Evolutionary conservation across 169 alveolate species (phyloP).

Genomic region (Pseudocohnilembus persalinus): DNA sequence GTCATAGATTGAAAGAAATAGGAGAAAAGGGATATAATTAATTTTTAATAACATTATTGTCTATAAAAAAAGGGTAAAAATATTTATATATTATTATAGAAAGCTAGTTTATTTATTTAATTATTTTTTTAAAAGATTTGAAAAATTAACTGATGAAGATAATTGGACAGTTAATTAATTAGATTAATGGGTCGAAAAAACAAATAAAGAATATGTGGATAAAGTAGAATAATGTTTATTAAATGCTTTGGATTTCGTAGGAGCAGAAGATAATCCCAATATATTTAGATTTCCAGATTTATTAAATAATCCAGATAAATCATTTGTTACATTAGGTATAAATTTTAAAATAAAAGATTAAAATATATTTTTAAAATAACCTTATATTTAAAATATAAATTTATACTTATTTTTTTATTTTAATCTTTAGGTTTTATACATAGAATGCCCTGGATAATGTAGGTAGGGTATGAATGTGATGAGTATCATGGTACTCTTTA

Average conservation of each 20-base stretch:
- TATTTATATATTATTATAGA: neutral
- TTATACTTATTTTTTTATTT: neutral
- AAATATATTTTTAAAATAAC: too few relatives aligned
- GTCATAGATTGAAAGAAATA: constrained; percentile 10
- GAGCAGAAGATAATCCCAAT: constrained; percentile 17
- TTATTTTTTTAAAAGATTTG: neutral
- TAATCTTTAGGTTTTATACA: constrained; percentile 8
- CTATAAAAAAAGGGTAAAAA: constrained; percentile 17
- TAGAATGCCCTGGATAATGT: constrained; percentile 33
- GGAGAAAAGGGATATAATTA: constrained; percentile 26
- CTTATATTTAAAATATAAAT: too few relatives aligned
- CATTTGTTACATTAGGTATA: constrained; percentile 3
- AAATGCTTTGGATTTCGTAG: constrained; percentile 38
- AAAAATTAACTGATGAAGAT: constrained; percentile 24
- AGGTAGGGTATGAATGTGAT: neutral
- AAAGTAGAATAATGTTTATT: constrained; percentile 42
- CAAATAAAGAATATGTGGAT: constrained; percentile 32
- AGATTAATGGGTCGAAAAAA: constrained; percentile 27
- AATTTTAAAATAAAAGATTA: too few relatives aligned
- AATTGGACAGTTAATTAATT: constrained; percentile 25
- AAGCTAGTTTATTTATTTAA: neutral
- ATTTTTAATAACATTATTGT: constrained; percentile 29
- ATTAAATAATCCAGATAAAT: constrained; percentile 31
- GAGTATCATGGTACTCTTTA: constrained; percentile 3
- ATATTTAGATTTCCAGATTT: constrained; percentile 38